Conservation (phyloP, 2,329 filamentous ascomycete genomes). For the Fusarium bactridioides region DNA sequence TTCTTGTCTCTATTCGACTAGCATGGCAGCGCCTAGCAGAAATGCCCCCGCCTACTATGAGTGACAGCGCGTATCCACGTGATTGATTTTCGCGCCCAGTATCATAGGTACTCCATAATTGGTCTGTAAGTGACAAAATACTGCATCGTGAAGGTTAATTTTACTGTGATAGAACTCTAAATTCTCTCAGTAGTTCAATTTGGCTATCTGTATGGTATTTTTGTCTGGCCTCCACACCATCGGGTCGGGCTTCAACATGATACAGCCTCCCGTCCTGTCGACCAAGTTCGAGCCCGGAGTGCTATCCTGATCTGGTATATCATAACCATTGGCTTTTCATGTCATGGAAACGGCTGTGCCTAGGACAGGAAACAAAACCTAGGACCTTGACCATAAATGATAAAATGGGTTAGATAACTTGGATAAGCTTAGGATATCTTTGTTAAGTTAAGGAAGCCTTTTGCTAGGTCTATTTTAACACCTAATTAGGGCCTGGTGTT, state of each 20-base stretch:
- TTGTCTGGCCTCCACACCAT: not conserved
- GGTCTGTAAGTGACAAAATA: slow-evolving; percentile 5
- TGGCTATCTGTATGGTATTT: not conserved
- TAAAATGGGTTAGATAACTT: not conserved
- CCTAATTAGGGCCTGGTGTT: not conserved
- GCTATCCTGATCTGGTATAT: not conserved
- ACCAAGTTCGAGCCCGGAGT: not conserved
- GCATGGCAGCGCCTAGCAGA: not conserved
- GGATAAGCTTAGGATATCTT: not conserved
- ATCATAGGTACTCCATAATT: not conserved
- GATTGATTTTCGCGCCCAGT: slow-evolving; percentile 14
- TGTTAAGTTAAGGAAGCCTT: not conserved
- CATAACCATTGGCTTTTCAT: not conserved
- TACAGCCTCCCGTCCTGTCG: not conserved
- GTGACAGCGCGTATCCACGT: slow-evolving; percentile 41
- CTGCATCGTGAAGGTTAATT: not conserved
- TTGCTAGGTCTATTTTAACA: not conserved
- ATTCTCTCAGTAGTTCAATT: not conserved
- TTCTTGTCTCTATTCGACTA: slow-evolving; percentile 2
- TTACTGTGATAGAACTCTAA: not conserved
- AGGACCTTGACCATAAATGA: not conserved
- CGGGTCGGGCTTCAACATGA: not conserved
- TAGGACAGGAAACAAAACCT: not conserved
- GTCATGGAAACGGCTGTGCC: not conserved
- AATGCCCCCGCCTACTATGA: slow-evolving; percentile 5